Evolutionary conservation across 2,329 filamentous ascomycete genomes (phyloP).

Genomic region (Pseudocercospora ulei): DNA sequence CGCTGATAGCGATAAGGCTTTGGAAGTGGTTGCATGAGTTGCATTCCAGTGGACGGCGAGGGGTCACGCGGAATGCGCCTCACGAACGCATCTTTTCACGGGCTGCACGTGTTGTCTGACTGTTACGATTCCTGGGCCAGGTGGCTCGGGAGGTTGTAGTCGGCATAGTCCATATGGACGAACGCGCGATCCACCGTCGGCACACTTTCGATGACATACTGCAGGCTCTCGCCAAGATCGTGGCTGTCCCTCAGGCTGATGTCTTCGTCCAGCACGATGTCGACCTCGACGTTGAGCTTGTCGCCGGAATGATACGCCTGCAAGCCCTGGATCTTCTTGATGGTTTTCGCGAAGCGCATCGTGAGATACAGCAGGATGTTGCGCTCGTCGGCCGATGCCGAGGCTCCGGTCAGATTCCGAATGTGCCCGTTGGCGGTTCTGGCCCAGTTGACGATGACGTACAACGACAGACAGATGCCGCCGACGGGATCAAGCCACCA

Average conservation of each 20-base stretch:
- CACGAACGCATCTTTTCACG: background rate
- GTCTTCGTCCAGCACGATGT: slow-evolving; percentile 70
- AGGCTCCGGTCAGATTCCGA: slow-evolving; percentile 68
- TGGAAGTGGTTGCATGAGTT: slow-evolving; percentile 17
- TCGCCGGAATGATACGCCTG: slow-evolving; percentile 79
- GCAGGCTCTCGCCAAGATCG: slow-evolving; percentile 66
- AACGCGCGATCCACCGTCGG: slow-evolving; percentile 55
- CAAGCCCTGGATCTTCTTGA: slow-evolving; percentile 73
- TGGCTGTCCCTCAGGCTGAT: slow-evolving; percentile 70
- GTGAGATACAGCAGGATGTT: slow-evolving; percentile 83
- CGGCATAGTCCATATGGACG: slow-evolving; percentile 46
- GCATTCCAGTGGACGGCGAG: slow-evolving; percentile 12
- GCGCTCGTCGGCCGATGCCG: slow-evolving; percentile 67
- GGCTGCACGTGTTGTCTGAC: background rate
- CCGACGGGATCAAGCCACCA: slow-evolving; percentile 81
- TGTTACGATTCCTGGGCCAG: slow-evolving; percentile 40
- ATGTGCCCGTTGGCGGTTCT: slow-evolving; percentile 66
- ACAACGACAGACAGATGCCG: slow-evolving; percentile 64
- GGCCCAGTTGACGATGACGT: slow-evolving; percentile 73
- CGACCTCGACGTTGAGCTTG: slow-evolving; percentile 73
- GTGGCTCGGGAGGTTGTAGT: slow-evolving; percentile 45
- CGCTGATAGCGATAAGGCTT: slow-evolving; percentile 7
- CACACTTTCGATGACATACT: slow-evolving; percentile 76
- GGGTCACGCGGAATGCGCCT: slow-evolving; percentile 9
- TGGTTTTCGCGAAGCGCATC: slow-evolving; percentile 84